Evolutionary conservation across 169 alveolate species (phyloP), one percentile per base, ranked within the genome.

Genomic region (Plasmodium adleri): DNA sequence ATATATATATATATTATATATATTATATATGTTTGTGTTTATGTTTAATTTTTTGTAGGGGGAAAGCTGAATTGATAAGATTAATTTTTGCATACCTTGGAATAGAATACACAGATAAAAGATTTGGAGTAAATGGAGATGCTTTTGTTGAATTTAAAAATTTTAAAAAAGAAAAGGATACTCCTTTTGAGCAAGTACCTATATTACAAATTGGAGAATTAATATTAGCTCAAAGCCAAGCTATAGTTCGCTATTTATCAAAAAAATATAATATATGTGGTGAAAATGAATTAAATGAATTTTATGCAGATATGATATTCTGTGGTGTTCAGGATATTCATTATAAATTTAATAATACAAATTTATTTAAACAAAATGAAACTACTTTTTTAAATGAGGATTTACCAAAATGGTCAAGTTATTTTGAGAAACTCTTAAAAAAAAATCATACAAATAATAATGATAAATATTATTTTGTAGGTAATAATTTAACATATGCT

Each of bases 321-420:
- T 76, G 89, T 63, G 89, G 89, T n/a, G 89, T 76, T 28, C 89
- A 76, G 66, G 89, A 76, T 52, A 76, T 76, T 28, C 89, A 76
- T 64, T 76, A 76, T 76, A 76, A 76, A 76, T 76, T 76, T 76
- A 76, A 76, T 68, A 76, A 76, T 24, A 76, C 89, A 12, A 76
- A 76, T 50, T 76, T 76, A 58, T 76, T 76, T 76, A 76, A 76
- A 68, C 89, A 76, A 68, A 76, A 76, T 76, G 89, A 76, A 59
- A 76, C 89, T 3, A 76, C 89, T 15, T 76, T 76, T 76, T 68
- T 76, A 49, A 76, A 76, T 64, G 89, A 76, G 59, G 89, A 76
- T 22, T 63, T 76, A 68, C 89, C 89, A 3, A 76, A 76, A 45
- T 76, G 89, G 89, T 76, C 89, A 63, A 71, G 78, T 1, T 76